phyloP scores from a whole-genome alignment of 208 protist species.

The Trypanosomatidae sp. region DNA sequence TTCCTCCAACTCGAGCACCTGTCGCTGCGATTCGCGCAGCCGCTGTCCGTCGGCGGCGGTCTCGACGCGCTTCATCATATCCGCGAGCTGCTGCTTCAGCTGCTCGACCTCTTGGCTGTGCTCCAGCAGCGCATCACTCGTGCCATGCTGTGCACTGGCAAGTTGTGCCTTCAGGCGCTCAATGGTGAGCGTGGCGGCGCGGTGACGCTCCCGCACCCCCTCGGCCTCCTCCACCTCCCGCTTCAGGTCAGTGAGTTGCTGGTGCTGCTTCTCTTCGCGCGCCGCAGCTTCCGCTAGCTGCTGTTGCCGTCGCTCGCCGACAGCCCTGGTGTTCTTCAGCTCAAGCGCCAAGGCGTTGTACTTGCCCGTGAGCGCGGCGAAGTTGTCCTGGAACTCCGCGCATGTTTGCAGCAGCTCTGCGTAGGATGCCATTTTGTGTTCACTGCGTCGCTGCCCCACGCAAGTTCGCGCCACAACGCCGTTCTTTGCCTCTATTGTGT shows the following conservation, averaged over 20 bases:
- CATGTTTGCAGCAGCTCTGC: constrained; percentile 75
- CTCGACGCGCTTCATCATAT: constrained; percentile 61
- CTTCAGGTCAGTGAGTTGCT: constrained; percentile 34
- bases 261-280: constrained; percentile 44
- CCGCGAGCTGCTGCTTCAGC: constrained; percentile 61
- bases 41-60: constrained; percentile 37
- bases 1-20: constrained; percentile 67
- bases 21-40: constrained; percentile 44
- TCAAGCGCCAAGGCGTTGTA: constrained; percentile 56
- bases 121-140: constrained; percentile 47
- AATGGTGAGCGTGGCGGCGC: constrained; percentile 33
- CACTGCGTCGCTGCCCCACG: neutral
- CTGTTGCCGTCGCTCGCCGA: constrained; percentile 22
- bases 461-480: no score
- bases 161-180: constrained; percentile 67
- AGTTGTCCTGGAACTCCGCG: constrained; percentile 84
- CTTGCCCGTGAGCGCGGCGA: constrained; percentile 66
- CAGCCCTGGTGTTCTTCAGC: constrained; percentile 38
- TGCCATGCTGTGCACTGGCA: constrained; percentile 40
- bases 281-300: constrained; percentile 35
- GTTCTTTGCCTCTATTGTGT: no score
- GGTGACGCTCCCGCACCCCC: constrained; percentile 49
- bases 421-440: constrained; percentile 53
- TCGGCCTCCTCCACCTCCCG: constrained; percentile 42
- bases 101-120: constrained; percentile 72